Conservation (phyloP, 176 grass and related monocot species). For the Guadua angustifolia region DNA sequence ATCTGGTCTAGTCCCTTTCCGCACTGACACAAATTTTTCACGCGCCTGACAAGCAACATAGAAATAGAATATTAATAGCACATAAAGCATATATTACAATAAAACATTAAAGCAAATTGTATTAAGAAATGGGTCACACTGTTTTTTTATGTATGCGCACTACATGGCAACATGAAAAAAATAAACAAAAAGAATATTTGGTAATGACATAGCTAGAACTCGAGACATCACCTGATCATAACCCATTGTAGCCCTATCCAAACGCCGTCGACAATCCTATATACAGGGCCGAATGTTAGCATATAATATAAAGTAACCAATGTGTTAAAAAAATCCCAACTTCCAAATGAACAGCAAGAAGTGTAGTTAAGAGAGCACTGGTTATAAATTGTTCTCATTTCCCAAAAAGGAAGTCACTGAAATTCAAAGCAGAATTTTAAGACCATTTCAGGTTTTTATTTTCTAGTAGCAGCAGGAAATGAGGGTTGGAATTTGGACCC, state of each 20-base stretch:
- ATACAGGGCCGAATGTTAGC: constrained; percentile 24
- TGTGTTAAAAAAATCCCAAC: constrained; percentile 31
- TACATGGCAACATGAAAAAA: constrained; percentile 18
- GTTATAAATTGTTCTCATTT: neutral
- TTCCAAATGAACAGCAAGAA: constrained; percentile 14
- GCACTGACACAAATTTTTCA: constrained; percentile 92
- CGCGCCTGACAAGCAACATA: constrained; percentile 67
- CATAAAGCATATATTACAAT: neutral
- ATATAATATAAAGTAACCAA: constrained; percentile 31
- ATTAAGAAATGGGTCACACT: constrained; percentile 10
- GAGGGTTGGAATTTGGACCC: neutral
- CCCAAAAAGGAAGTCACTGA: neutral
- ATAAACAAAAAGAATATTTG: constrained; percentile 33
- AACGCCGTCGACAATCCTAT: constrained; percentile 82
- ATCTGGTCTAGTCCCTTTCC: constrained; percentile 84
- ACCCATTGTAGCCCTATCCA: constrained; percentile 87
- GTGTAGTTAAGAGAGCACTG: neutral
- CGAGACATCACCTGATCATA: constrained; percentile 85
- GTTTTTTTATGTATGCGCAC: neutral
- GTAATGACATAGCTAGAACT: constrained; percentile 28
- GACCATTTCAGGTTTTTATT: constrained; percentile 10
- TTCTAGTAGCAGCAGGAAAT: neutral
- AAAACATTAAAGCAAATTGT: constrained; percentile 30
- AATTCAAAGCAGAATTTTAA: constrained; percentile 3
- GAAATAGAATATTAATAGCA: constrained; percentile 40